These are phyloP conservation scores for Hanseniaspora taiwanica DNA, from an alignment of 805 yeast species.

Conservation along the genomic window DNA sequence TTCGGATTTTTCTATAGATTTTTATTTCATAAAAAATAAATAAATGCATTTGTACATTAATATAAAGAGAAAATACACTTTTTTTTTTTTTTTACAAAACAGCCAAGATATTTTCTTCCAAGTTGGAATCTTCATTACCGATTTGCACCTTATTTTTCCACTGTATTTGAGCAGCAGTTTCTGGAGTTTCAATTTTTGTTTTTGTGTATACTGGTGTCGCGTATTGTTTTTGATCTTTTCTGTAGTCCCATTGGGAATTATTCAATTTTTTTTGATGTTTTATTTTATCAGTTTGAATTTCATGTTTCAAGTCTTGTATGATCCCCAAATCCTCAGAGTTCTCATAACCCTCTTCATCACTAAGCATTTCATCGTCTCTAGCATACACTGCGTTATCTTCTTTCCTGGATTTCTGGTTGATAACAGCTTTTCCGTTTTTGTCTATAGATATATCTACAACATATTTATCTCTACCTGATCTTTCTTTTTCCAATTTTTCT, in stretches of 20 bases:
- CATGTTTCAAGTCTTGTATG: constrained; percentile 16
- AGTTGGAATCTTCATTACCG: constrained; percentile 10
- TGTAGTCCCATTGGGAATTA: constrained; percentile 45
- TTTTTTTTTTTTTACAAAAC: constrained; percentile 10
- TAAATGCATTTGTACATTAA: neutral
- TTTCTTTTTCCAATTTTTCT: constrained; percentile 42
- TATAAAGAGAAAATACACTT: neutral
- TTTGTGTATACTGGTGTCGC: constrained; percentile 35
- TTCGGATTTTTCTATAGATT: neutral
- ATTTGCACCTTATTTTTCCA: constrained; percentile 16
- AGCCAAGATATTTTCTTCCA: constrained; percentile 20
- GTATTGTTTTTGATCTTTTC: constrained; percentile 42
- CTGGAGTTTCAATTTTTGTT: neutral
- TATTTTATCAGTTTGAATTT: constrained; percentile 6
- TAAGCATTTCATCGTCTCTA: constrained; percentile 18
- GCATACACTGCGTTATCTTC: constrained; percentile 14
- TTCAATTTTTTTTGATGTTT: constrained; percentile 11
- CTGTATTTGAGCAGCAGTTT: neutral
- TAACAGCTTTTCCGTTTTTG: constrained; percentile 62
- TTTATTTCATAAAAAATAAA: neutral
- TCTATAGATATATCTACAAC: constrained; percentile 66
- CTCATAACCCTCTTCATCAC: constrained; percentile 26
- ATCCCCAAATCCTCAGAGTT: constrained; percentile 21
- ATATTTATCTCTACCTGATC: constrained; percentile 61
- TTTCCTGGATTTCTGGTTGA: constrained; percentile 34